Evolutionary conservation across 2,329 filamentous ascomycete genomes (phyloP).

Genomic region (Pseudocercospora crystallina): DNA sequence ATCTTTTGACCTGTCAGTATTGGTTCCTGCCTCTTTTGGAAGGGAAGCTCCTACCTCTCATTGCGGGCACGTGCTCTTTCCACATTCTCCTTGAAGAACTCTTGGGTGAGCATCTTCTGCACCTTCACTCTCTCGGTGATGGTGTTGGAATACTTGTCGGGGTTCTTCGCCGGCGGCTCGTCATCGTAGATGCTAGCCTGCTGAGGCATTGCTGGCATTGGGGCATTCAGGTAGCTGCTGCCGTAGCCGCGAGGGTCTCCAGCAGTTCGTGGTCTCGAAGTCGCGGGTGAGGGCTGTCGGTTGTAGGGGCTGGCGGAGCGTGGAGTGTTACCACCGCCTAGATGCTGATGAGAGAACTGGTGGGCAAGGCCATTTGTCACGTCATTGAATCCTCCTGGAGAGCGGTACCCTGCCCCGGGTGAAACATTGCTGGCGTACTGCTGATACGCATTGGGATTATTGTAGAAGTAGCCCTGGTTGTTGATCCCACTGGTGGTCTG

Average conservation of each 20-base stretch:
- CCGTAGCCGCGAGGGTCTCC: slow-evolving; percentile 64
- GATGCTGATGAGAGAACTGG: slow-evolving; percentile 95
- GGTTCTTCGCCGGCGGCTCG: slow-evolving; percentile 73
- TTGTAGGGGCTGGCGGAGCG: slow-evolving; percentile 68
- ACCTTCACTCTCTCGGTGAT: slow-evolving; percentile 72
- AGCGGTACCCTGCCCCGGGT: slow-evolving; percentile 57
- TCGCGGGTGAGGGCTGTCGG: slow-evolving; percentile 64
- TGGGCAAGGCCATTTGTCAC: slow-evolving; percentile 88
- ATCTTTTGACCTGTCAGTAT: slow-evolving; percentile 54
- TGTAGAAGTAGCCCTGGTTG: slow-evolving; percentile 52
- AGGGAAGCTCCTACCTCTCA: slow-evolving; percentile 65
- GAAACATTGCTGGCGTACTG: slow-evolving; percentile 45
- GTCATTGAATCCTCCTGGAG: slow-evolving; percentile 67
- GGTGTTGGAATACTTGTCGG: slow-evolving; percentile 84
- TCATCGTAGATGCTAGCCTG: slow-evolving; percentile 52
- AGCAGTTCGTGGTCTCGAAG: slow-evolving; percentile 79
- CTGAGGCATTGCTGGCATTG: slow-evolving; percentile 52
- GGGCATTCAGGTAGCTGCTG: slow-evolving; percentile 66
- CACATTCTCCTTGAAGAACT: slow-evolving; percentile 98
- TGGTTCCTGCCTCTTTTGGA: background rate
- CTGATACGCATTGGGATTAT: slow-evolving; percentile 48
- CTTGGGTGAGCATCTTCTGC: slow-evolving; percentile 64
- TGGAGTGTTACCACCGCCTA: slow-evolving; percentile 62
- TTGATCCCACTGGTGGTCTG: slow-evolving; percentile 42
- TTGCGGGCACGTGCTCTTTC: slow-evolving; percentile 94